These are phyloP conservation scores for Cyberlindnera petersonii DNA, from an alignment of 805 yeast genomes.

Conservation along the genomic window DNA sequence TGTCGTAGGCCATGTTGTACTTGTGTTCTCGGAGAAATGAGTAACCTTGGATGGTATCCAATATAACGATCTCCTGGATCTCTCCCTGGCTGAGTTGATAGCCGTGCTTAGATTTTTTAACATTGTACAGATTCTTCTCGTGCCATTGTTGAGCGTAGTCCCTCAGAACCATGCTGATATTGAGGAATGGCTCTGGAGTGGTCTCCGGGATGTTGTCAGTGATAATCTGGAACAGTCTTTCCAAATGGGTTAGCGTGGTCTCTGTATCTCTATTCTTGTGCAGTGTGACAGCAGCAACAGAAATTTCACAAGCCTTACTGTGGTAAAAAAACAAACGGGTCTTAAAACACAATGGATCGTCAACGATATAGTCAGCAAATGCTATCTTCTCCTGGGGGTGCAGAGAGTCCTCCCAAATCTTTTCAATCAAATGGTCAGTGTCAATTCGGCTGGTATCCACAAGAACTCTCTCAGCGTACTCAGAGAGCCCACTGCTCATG, in stretches of 20 bases:
- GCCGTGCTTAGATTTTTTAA: neutral
- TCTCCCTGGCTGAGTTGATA: neutral
- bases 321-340: slow-evolving; percentile 2
- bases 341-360: neutral
- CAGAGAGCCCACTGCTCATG: slow-evolving; percentile 1
- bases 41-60: slow-evolving; percentile 9
- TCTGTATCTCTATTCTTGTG: neutral
- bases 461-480: neutral
- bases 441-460: slow-evolving; percentile 5
- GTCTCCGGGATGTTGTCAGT: slow-evolving; percentile 2
- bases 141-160: neutral
- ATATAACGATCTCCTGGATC: slow-evolving; percentile 1
- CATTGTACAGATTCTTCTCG: neutral
- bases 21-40: slow-evolving; percentile 1
- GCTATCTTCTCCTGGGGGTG: neutral
- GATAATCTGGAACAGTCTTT: slow-evolving; percentile 4
- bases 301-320: neutral
- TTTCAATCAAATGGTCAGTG: neutral
- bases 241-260: neutral
- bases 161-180: neutral
- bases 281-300: neutral
- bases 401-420: neutral
- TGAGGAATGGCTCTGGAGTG: slow-evolving; percentile 4
- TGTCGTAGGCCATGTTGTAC: neutral
- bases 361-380: neutral